These are phyloP conservation scores for Sporothrix humicola DNA, from an alignment of 2,329 filamentous ascomycete genomes.

Conservation along the genomic window DNA sequence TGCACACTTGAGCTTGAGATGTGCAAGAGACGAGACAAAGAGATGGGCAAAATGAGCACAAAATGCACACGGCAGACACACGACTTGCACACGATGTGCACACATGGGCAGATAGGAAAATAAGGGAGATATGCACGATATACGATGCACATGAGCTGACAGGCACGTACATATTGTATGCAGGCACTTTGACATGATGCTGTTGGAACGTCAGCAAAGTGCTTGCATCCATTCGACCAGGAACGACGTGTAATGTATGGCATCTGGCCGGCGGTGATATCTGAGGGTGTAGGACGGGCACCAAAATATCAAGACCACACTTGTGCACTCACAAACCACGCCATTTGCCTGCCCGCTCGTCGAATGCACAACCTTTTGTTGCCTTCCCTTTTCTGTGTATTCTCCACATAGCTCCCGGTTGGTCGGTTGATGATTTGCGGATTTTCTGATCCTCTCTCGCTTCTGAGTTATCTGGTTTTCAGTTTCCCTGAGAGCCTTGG, in stretches of 20 bases:
- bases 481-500: neutral
- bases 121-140: neutral
- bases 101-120: neutral
- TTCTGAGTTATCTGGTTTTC: neutral
- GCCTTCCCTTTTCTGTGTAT: neutral
- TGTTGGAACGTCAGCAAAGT: neutral
- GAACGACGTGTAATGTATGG: neutral
- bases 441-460: neutral
- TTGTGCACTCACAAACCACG: neutral
- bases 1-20: slow-evolving; percentile 5
- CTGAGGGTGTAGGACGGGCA: neutral
- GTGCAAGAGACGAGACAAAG: neutral
- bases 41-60: too few species aligned
- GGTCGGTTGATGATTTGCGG: slow-evolving; percentile 5
- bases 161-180: neutral
- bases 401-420: neutral
- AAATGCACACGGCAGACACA: too few species aligned
- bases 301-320: neutral
- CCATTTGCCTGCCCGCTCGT: neutral
- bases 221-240: neutral
- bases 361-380: neutral
- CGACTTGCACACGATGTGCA: neutral
- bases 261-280: neutral
- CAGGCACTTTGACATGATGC: neutral
- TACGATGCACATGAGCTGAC: neutral